Percentiles rank a stretch among this genome's conserved stretches.
phyloP scores from a whole-genome alignment of 768 basidiomycete species.

The Tephrocybe sp. region DNA sequence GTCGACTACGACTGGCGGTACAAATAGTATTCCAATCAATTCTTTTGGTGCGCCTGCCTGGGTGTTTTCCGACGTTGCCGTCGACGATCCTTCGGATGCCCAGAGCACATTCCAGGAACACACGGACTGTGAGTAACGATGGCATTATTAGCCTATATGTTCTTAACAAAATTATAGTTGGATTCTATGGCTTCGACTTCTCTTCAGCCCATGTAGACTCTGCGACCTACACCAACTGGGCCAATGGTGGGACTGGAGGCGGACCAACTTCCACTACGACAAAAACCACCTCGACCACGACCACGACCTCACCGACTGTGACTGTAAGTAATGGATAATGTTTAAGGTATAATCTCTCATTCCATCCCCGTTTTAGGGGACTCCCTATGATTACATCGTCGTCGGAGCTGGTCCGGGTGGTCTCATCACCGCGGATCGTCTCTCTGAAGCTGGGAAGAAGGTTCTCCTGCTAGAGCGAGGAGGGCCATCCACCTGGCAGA shows the following conservation, averaged over 20 bases:
- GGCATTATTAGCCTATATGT: neutral
- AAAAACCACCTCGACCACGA: constrained; percentile 29
- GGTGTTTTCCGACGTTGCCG: constrained; percentile 40
- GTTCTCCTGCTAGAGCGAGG: constrained; percentile 63
- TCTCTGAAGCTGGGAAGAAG: constrained; percentile 61
- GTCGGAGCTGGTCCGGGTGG: constrained; percentile 61
- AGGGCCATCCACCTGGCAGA: constrained; percentile 56
- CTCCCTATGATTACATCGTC: constrained; percentile 51
- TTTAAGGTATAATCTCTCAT: too few relatives aligned
- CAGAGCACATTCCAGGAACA: constrained; percentile 53
- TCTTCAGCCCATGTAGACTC: constrained; percentile 43
- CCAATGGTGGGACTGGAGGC: constrained; percentile 44
- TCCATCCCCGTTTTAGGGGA: constrained; percentile 24
- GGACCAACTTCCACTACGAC: constrained; percentile 27
- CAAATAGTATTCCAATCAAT: constrained; percentile 34
- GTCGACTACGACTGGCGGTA: constrained; percentile 33
- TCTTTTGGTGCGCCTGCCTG: constrained; percentile 45
- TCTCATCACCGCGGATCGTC: constrained; percentile 54
- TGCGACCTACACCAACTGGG: constrained; percentile 46
- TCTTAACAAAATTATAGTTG: constrained; percentile 33
- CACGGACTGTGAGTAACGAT: constrained; percentile 47
- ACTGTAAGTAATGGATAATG: constrained; percentile 3
- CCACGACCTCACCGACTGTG: constrained; percentile 32
- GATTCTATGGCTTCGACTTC: constrained; percentile 55
- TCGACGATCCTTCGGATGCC: constrained; percentile 49